phyloP scores from a whole-genome alignment of 2,329 filamentous ascomycete genomes.

The Fusarium tupiense region DNA sequence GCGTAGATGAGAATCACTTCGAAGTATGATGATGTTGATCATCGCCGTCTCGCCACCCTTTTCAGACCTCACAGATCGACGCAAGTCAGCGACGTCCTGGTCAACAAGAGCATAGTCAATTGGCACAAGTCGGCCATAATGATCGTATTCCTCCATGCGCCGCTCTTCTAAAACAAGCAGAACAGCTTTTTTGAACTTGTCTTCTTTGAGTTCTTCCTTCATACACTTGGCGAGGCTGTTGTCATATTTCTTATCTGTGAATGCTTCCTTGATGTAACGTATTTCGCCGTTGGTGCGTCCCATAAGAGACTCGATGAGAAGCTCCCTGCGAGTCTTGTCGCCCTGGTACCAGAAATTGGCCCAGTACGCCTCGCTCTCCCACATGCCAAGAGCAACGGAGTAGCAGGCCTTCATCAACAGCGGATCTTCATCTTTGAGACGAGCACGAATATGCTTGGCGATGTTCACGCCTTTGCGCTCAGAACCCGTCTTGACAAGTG shows the following conservation, averaged over 20 bases:
- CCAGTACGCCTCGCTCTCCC: conserved; percentile 97
- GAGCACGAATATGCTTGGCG: conserved; percentile 82
- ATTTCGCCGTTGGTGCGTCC: conserved; percentile 91
- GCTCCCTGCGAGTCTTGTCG: conserved; percentile 82
- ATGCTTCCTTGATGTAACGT: conserved; percentile 83
- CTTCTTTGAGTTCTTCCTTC: conserved; percentile 90
- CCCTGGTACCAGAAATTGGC: conserved; percentile 98
- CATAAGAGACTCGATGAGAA: conserved; percentile 93
- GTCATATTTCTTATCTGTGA: conserved; percentile 90
- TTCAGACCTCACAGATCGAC: conserved; percentile 73
- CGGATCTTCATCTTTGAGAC: conserved; percentile 76
- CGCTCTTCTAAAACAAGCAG: conserved; percentile 83
- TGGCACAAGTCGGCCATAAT: conserved; percentile 65
- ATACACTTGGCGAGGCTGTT: conserved; percentile 86
- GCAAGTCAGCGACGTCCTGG: conserved; percentile 77
- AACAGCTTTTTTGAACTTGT: conserved; percentile 94
- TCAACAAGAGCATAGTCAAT: conserved; percentile 70
- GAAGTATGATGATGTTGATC: conserved; percentile 82
- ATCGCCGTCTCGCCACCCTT: conserved; percentile 89
- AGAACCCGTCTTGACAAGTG: conserved; percentile 80
- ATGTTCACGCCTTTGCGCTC: conserved; percentile 83
- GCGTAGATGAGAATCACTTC: conserved; percentile 83
- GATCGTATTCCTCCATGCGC: conserved; percentile 83
- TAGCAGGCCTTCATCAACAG: conserved; percentile 93
- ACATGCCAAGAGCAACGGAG: conserved; percentile 85